Conservation (phyloP, 2,329 filamentous ascomycete species). For the Bipolaris cookei region DNA sequence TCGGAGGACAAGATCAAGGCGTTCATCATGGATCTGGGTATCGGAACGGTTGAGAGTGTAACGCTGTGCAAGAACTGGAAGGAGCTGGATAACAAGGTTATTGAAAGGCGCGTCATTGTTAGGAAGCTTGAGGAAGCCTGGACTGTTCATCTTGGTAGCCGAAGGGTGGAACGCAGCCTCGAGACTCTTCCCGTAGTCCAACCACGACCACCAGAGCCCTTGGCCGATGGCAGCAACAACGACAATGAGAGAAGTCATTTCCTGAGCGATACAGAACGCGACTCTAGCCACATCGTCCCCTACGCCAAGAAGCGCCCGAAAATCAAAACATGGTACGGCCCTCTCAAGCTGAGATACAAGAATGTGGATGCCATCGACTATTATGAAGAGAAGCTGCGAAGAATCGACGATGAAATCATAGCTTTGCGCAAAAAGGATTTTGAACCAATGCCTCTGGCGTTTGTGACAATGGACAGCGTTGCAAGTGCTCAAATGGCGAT, state of each 20-base stretch:
- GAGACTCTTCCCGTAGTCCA: conserved; percentile 60
- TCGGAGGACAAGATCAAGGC: conserved; percentile 84
- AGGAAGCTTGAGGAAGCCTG: conserved; percentile 82
- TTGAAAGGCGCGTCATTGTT: conserved; percentile 68
- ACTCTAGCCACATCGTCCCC: conserved; percentile 50
- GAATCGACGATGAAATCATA: conserved; percentile 76
- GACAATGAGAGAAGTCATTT: conserved; percentile 66
- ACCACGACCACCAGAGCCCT: conserved; percentile 49
- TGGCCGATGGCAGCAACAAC: conserved; percentile 36
- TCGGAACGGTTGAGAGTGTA: conserved; percentile 88
- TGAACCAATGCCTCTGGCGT: conserved; percentile 79
- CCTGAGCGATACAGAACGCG: conserved; percentile 57
- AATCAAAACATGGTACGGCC: conserved; percentile 78
- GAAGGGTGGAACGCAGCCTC: conserved; percentile 56
- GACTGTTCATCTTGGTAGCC: conserved; percentile 74
- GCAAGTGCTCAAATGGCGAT: conserved; percentile 93
- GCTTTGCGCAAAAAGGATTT: conserved; percentile 77
- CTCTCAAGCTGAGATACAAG: conserved; percentile 72
- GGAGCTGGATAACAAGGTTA: conserved; percentile 76
- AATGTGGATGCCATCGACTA: conserved; percentile 92
- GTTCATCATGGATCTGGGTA: conserved; percentile 84
- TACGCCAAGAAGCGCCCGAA: conserved; percentile 65
- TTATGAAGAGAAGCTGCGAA: conserved; percentile 83
- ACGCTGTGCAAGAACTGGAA: conserved; percentile 88
- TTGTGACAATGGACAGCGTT: conserved; percentile 97